phyloP scores from a whole-genome alignment of 75 land plant genomes.

The Pinus tabuliformis region DNA sequence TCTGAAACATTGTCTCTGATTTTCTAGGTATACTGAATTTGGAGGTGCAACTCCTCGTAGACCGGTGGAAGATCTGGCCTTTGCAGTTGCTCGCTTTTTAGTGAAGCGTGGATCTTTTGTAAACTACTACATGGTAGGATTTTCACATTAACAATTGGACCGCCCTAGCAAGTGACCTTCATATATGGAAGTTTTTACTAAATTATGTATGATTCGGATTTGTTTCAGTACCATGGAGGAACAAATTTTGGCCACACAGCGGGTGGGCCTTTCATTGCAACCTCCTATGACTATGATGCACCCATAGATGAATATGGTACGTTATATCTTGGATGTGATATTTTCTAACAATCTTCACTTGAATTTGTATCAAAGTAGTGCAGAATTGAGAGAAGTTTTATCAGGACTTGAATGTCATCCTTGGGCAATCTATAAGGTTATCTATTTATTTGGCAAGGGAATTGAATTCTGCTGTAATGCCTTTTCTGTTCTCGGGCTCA shows the following conservation, averaged over 20 bases:
- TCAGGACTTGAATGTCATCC: not conserved
- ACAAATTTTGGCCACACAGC: constrained; percentile 87
- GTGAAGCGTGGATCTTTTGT: constrained; percentile 69
- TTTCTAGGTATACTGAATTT: constrained; percentile 63
- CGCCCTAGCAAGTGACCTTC: not conserved
- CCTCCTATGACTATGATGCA: constrained; percentile 89
- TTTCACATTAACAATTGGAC: not conserved
- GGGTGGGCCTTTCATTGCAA: constrained; percentile 68
- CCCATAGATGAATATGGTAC: constrained; percentile 94
- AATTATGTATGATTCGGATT: not conserved
- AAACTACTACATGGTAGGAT: constrained; percentile 83
- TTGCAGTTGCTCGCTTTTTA: constrained; percentile 80
- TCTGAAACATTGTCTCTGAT: not conserved
- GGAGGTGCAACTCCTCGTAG: constrained; percentile 63
- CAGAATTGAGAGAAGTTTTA: not conserved
- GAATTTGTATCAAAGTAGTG: not conserved
- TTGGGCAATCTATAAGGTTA: not conserved
- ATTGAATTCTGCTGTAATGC: not conserved
- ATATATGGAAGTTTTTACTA: constrained; percentile 1
- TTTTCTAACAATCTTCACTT: not conserved
- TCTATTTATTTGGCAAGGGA: not conserved
- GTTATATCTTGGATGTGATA: not conserved
- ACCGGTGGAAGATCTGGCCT: constrained; percentile 87
- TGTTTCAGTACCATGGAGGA: constrained; percentile 86
- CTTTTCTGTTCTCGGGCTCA: not conserved